These are phyloP conservation scores for Sporothrix mexicana DNA, from an alignment of 2,329 filamentous ascomycete genomes.

Conservation along the genomic window DNA sequence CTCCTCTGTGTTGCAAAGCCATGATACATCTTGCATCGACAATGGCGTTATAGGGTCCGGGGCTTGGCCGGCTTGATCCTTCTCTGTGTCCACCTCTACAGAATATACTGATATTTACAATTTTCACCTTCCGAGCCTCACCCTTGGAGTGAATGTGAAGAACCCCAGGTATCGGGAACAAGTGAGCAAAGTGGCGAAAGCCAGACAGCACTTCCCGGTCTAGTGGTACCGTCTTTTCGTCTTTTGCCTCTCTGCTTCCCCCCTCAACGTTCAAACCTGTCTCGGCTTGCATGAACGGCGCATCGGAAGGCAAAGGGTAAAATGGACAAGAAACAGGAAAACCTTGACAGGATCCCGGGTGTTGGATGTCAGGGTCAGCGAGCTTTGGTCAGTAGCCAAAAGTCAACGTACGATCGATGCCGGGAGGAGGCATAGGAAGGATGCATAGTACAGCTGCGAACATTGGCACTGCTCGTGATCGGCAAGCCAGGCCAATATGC, in stretches of 20 bases:
- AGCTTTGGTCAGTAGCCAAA: background rate
- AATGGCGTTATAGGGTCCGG: no score
- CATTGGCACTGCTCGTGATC: background rate
- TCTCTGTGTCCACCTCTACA: background rate
- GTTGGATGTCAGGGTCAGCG: background rate
- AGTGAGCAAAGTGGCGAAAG: background rate
- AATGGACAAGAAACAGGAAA: conserved; percentile 4
- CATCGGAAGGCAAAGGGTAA: background rate
- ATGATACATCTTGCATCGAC: no score
- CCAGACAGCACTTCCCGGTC: background rate
- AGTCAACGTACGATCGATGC: background rate
- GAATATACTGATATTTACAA: background rate
- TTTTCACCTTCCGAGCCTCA: background rate
- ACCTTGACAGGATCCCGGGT: background rate
- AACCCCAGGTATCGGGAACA: no score
- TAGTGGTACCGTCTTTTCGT: background rate
- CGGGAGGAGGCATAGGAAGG: background rate
- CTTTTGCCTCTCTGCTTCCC: background rate
- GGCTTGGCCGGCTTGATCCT: no score
- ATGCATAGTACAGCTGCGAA: background rate
- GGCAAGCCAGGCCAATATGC: background rate
- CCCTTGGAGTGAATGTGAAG: no score
- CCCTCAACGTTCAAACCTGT: background rate
- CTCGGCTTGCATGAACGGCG: background rate
- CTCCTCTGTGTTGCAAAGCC: no score